phyloP scores from a whole-genome alignment of 2,329 filamentous ascomycete species.

The Clarireedia hainanense region DNA sequence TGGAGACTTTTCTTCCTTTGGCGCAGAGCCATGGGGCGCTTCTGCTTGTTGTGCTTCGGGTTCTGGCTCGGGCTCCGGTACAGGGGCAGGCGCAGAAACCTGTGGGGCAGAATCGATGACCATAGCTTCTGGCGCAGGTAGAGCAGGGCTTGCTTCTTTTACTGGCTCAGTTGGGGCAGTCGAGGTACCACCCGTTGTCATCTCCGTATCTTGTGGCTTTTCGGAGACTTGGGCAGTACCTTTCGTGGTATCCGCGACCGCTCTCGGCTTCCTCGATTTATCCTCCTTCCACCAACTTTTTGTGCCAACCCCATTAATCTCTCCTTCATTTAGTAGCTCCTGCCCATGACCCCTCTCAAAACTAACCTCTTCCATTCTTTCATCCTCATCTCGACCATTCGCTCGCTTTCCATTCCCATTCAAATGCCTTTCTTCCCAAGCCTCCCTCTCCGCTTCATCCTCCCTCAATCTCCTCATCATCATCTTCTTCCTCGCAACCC shows the following conservation, averaged over 20 bases:
- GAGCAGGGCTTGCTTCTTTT: background rate
- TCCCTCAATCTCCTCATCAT: slow-evolving; percentile 14
- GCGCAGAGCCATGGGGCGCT: too few relatives aligned
- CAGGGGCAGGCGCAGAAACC: too few relatives aligned
- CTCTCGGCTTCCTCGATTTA: background rate
- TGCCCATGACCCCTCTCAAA: slow-evolving; percentile 14
- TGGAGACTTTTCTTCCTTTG: too few relatives aligned
- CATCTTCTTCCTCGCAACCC: slow-evolving; percentile 29
- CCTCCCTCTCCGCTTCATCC: slow-evolving; percentile 17
- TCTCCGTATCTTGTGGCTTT: background rate
- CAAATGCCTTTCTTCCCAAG: background rate
- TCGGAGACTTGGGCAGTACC: too few relatives aligned
- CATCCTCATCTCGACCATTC: background rate
- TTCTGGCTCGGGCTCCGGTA: too few relatives aligned
- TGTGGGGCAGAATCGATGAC: background rate
- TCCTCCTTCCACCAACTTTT: slow-evolving; percentile 20
- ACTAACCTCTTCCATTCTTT: background rate
- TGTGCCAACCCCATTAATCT: slow-evolving; percentile 18
- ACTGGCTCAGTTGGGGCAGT: background rate
- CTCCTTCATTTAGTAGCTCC: background rate
- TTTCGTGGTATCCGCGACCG: background rate
- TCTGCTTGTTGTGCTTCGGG: too few relatives aligned
- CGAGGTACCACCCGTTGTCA: background rate
- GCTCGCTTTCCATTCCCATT: background rate
- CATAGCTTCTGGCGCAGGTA: background rate